Evolutionary conservation across 768 basidiomycete genomes (phyloP), one percentile per base, ranked within the genome.

Genomic region (Auricularia sp.): DNA sequence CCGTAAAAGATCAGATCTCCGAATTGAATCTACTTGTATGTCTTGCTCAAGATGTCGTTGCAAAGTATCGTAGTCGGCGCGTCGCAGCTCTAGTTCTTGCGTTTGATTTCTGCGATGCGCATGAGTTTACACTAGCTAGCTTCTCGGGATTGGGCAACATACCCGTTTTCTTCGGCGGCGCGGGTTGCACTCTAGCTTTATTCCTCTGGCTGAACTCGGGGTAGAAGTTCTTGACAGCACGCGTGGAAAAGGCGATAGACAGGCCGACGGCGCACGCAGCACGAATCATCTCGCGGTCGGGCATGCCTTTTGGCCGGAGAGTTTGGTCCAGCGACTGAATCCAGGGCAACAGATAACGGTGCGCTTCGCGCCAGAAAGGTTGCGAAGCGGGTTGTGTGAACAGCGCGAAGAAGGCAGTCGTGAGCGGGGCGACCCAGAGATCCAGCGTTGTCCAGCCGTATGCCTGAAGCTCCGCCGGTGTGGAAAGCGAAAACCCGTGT

Each of bases 361-460:
- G 65, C 64, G 69, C 44, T 67, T 44, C 47, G 58, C 56, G 42
- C 75, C 67, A 94, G 74, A 89, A 89, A 0, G 92, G 89, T 72
- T 95, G 92, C 10, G 56, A 29, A 2, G 56, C 56, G 2, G 90
- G 87, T 67, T 94, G 91, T 8, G 92, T 94, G 62, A 94, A 81
- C 65, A 86, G 82, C 63, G 93, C 86, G 71, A 91, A 94, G 10
- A 94, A 72, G 1, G 80, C 89, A 11, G 92, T 92, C 69, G 87
- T 77, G 68, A 87, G 75, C 6, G 92, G 87, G 8, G 94, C 92
- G 74, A 84, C 84, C 93, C 94, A 96, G 36, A 94, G 73, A 72
- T 96, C 94, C 0, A 85, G 82, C 29, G 86, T 84, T 54, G 86
- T 88, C 94, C 94, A 96, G 13, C 94, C 94, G 65, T 88, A 88